Evolutionary conservation across 371 early-diverging fungal genomes (phyloP), one percentile per base, ranked within the genome.

Genomic region (Lichtheimia ramosa): DNA sequence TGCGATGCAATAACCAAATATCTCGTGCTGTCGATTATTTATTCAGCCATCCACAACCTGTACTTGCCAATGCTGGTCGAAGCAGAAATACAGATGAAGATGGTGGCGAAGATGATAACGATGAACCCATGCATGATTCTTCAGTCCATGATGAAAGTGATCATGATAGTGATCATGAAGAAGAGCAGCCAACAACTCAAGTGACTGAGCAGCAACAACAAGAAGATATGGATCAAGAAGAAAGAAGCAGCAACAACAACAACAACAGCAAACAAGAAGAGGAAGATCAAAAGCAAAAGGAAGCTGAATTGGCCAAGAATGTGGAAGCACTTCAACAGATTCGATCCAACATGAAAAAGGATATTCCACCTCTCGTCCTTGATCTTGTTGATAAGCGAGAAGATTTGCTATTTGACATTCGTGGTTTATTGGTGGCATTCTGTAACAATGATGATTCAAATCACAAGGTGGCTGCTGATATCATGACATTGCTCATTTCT

Each of bases 1-100:
- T 83, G 13, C 86, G 95, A 1, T 88, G 86, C 57, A 81, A 78
- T 21, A 96, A 96, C 62, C 90, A 90, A 60, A 79, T 96, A 0
- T 83, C 83, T 14, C 82, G 95, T 18, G 98, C 98, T 0, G 89
- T 95, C 0, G 96, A 97, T 50, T 95, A 93, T 56, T 69, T 97
- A 21, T 73, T 96, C 21, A 86, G 83, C n/a, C 90, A 96, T 62
- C 94, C 93, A 6, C 82, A 84, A 39, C 71, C 68, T 1, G 52
- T 74, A 39, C 41, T 75, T 40, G 59, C 55, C 7, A 43, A 50
- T 2, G 54, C 63, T 20, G 50, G 52, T 24, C 42, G 54, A 20
- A 54, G 6, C 20, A 25, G 13, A 13, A 23, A 55, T 24, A 43
- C 16, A 15, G 56, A 55, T 24, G 18, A 15, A 14, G 41, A 10